Conservation (phyloP, 192 early-diverging fungal genomes). For the Backusella sp. region DNA sequence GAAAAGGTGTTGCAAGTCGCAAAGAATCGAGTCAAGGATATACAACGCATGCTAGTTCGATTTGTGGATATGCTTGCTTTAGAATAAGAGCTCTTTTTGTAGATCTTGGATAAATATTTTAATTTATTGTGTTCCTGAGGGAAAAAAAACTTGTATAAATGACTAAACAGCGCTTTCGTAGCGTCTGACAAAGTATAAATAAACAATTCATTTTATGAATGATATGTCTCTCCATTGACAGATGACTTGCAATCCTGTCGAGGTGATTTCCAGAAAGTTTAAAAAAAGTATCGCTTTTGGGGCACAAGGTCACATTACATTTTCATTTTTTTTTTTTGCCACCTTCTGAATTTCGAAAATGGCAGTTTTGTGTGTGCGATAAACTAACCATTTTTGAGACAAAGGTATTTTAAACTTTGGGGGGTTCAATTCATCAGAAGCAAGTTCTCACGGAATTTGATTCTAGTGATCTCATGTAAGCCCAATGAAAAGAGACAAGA, state of each 20-base stretch:
- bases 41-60: conserved; percentile 40
- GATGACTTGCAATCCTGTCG: conserved; percentile 2
- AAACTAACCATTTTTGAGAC: no score
- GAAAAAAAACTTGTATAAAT: background rate
- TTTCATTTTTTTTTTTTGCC: background rate
- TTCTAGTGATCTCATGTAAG: no score
- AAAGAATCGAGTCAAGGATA: conserved; percentile 45
- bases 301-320: no score
- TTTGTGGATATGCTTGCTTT: background rate
- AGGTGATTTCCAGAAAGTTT: background rate
- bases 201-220: background rate
- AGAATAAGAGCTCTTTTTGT: background rate
- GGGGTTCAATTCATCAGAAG: no score
- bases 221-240: background rate
- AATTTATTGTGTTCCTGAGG: background rate
- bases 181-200: background rate
- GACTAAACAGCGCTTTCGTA: background rate
- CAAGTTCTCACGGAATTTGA: no score
- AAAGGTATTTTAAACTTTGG: no score
- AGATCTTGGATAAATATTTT: background rate
- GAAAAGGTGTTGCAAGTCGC: conserved; percentile 67
- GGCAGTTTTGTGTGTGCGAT: no score
- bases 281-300: background rate
- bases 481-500: background rate
- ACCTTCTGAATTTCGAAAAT: background rate